Base-by-base conservation (phyloP, 352 stramenopile species). In the Phytophthora colocasiae region DNA sequence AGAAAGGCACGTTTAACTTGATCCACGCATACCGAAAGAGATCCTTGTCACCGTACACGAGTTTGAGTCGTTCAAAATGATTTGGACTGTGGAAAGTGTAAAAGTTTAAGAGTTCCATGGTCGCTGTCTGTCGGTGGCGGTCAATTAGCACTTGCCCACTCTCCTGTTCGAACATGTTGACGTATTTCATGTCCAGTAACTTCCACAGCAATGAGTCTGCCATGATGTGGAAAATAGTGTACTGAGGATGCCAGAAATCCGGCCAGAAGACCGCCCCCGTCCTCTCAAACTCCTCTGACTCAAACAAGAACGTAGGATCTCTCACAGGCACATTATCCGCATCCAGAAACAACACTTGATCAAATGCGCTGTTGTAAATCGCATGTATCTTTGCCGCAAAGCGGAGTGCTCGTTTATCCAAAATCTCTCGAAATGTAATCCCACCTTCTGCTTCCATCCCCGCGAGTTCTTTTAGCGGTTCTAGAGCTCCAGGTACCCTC, bases 81-180 rank as follows among this genome's bases (percentile, higher is more conserved):
- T 62, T 69, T 12, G 78, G 75, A 15, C 32, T 51, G 48, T 81
- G 60, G 17, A 74, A 77, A 6, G 66, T 69, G 52, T 74, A 85
- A 55, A 88, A 85, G 40, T 79, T 71, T 31, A 85, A 68, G 17
- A 68, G 50, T 10, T 67, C 48, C 44, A 86, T 64, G 22, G 79
- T 63, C 4, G 55, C 55, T 1, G 66, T 41, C 27, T 75, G 67
- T n/a, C 74, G 79, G 26, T 49, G 55, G 24, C 71, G 63, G 45
- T 87, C 73, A 34, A 90, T 69, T 2, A 88, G 57, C 19, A 90
- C 26, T 44, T 90, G 81, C 2, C 81, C 81, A 44, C 78, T 87
- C 56, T 90, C 81, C 58, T 90, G 81, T 66, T 90, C 81, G 51
- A 88, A 88, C 81, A 87, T 89, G 63, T 82, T 69, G 27, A 85